A percentile compares a stretch with the other conserved stretches of the same genome.
Conservation (phyloP, 2,329 filamentous ascomycete genomes). For the Fusarium metavorans region DNA sequence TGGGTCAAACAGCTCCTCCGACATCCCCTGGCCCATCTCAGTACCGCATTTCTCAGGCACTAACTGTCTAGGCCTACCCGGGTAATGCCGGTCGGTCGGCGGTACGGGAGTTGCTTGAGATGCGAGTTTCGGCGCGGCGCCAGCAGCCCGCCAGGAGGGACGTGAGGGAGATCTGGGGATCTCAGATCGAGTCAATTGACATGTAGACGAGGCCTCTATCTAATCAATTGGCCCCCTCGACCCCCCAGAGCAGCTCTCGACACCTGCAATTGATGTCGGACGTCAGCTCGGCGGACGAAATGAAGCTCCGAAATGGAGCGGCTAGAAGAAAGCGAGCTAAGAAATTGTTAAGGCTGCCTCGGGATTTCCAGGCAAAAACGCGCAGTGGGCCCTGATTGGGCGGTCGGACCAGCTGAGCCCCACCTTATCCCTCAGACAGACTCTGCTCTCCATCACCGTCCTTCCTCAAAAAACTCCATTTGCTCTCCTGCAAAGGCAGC, state of each 20-base stretch:
- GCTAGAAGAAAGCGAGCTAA: constrained; percentile 38
- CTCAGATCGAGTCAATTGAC: constrained; percentile 30
- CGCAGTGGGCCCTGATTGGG: constrained; percentile 52
- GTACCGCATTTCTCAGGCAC: constrained; percentile 43
- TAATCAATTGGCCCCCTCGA: constrained; percentile 13
- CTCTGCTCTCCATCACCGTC: constrained; percentile 56
- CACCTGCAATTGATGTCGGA: constrained; percentile 19
- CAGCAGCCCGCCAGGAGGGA: constrained; percentile 2
- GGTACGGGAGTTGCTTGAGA: constrained; percentile 44
- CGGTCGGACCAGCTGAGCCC: constrained; percentile 48
- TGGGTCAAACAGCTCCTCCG: constrained; percentile 28
- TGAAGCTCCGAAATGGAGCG: constrained; percentile 43
- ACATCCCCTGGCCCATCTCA: constrained; percentile 19
- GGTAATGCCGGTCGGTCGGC: constrained; percentile 47
- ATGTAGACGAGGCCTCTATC: background rate
- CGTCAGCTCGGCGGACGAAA: constrained; percentile 36
- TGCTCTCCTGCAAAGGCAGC: constrained; percentile 61
- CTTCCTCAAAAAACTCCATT: constrained; percentile 60
- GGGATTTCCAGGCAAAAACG: constrained; percentile 56
- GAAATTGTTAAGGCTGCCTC: constrained; percentile 55
- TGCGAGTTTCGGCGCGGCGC: constrained; percentile 34
- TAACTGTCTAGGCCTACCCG: constrained; percentile 38
- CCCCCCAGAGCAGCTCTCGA: background rate
- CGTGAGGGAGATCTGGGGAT: constrained; percentile 9
- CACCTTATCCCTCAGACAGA: constrained; percentile 57